Evolutionary conservation across 148 eudicot species (phyloP), one percentile per base, ranked within the genome.

Genomic region (Beta vulgaris): DNA sequence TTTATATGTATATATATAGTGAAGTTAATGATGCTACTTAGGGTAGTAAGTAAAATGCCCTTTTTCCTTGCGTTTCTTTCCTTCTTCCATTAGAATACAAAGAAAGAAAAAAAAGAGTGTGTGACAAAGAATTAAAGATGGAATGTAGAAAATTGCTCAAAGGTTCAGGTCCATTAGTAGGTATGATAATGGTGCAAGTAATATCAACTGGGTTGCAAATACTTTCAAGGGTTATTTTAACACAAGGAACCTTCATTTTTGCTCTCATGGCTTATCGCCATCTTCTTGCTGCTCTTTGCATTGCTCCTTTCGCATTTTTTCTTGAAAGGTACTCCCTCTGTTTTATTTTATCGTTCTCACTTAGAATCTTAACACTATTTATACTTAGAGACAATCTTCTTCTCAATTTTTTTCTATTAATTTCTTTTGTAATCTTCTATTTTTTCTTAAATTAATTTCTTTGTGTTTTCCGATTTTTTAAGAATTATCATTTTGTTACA

Each of bases 181-280:
- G 84, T 1, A 88, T 91, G 96, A 5, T 91, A n/a, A 69, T 72
- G 74, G 92, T 91, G 1, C 92, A 91, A 62, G 23, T 84, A 2
- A 68, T 87, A 16, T 69, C 80, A 21, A 76, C 89, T 0, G 92
- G 88, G 2, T 63, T 87, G 26, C 92, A 91, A 69, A 37, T 88
- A 3, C 70, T 91, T 6, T 85, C 91, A 0, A 85, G 75, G 43
- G 71, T 88, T 8, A 81, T 82, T 23, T 58, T 91, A 7, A 77
- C 48, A 6, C 49, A 87, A 46, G 91, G 90, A 1, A 71, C 80
- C 21, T 88, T 88, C 71, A 46, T 91, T 23, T 87, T 85, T 23
- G 92, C 96, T 67, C 79, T 91, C 11, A 55, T 88, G 70, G 68
- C 85, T 0, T 91, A 91, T 72, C 88, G 96, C 7, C 81, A 85